phyloP scores from a whole-genome alignment of 2,329 filamentous ascomycete species.

The Talaromyces sp. region DNA sequence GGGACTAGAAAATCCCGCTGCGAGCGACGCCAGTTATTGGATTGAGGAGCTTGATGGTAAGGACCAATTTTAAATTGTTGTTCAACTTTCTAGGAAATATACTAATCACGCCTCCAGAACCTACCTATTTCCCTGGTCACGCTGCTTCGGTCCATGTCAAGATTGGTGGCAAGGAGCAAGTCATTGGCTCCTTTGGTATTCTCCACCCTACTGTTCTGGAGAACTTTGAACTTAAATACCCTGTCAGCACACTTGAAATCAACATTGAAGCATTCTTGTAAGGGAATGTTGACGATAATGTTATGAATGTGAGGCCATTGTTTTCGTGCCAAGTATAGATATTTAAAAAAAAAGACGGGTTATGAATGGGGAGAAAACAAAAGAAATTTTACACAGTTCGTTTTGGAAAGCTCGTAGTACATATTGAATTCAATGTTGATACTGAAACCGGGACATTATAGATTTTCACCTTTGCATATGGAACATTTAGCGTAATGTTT shows the following conservation, averaged over 20 bases:
- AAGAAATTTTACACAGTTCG: not conserved
- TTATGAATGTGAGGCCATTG: not conserved
- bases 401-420: not conserved
- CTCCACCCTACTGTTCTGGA: constrained; percentile 89
- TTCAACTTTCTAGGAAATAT: not conserved
- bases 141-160: constrained; percentile 79
- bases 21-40: constrained; percentile 72
- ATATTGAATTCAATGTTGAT: not conserved
- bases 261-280: constrained; percentile 91
- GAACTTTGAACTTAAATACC: constrained; percentile 88
- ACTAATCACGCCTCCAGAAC: constrained; percentile 45
- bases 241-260: constrained; percentile 89
- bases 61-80: not conserved
- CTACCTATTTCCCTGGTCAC: constrained; percentile 88
- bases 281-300: constrained; percentile 11
- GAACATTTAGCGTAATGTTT: too few species aligned
- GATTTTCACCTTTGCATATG: not conserved
- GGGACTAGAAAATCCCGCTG: constrained; percentile 57
- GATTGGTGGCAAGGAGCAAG: constrained; percentile 65
- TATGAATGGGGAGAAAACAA: not conserved
- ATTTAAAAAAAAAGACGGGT: not conserved
- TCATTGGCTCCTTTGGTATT: constrained; percentile 89
- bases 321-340: not conserved
- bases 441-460: not conserved
- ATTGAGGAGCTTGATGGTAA: constrained; percentile 81